These are phyloP conservation scores for Monosporascus sp. DNA, from an alignment of 2,329 filamentous ascomycete genomes.

Conservation along the genomic window DNA sequence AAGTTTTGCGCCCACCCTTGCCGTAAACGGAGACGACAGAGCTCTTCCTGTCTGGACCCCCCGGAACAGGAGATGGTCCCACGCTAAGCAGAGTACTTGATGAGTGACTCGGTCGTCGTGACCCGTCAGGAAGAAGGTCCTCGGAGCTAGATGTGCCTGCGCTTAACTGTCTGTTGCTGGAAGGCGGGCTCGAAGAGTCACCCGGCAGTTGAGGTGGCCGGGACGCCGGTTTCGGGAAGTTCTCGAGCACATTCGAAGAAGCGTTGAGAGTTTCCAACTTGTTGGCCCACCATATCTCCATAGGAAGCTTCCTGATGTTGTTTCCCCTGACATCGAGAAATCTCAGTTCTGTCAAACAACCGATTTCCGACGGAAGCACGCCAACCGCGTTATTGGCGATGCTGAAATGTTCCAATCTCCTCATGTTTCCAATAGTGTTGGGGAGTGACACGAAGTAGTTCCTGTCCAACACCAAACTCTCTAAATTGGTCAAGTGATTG, in stretches of 20 bases:
- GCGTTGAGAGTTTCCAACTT: conserved; percentile 89
- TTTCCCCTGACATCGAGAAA: conserved; percentile 89
- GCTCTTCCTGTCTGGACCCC: conserved; percentile 63
- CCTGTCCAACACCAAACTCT: conserved; percentile 83
- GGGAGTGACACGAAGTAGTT: conserved; percentile 94
- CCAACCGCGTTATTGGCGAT: conserved; percentile 88
- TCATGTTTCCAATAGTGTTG: conserved; percentile 75
- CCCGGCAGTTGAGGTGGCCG: conserved; percentile 58
- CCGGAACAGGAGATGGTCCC: conserved; percentile 63
- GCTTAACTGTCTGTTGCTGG: conserved; percentile 36
- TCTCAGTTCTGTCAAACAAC: conserved; percentile 76
- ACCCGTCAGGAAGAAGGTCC: conserved; percentile 56
- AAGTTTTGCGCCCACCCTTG: conserved; percentile 77
- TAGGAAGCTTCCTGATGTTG: conserved; percentile 81
- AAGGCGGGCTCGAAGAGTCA: conserved; percentile 34
- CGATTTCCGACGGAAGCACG: conserved; percentile 80
- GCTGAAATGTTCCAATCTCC: conserved; percentile 83
- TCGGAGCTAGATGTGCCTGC: conserved; percentile 66
- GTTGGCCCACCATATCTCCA: conserved; percentile 93
- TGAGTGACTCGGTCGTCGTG: conserved; percentile 75
- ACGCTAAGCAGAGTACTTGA: conserved; percentile 72
- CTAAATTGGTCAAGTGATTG: conserved; percentile 78
- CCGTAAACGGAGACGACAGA: conserved; percentile 79
- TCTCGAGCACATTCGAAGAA: conserved; percentile 87
- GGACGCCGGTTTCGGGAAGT: conserved; percentile 81